Evolutionary conservation across 306 rosid genomes (phyloP).

Genomic region (Acacia melanoxylon): DNA sequence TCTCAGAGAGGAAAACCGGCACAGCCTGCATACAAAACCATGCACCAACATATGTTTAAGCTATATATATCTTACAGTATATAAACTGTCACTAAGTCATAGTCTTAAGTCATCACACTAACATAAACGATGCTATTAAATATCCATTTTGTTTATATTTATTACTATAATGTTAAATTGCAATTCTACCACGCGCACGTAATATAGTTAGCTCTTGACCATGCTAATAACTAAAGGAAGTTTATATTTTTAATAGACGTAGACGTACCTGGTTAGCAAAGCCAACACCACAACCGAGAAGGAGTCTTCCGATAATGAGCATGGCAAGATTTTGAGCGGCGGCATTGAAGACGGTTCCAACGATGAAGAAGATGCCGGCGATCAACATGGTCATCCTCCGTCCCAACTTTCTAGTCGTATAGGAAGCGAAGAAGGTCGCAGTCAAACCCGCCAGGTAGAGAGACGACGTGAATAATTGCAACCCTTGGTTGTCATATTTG

Average conservation of each 20-base stretch:
- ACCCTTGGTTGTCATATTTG: background rate
- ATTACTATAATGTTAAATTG: too few relatives aligned
- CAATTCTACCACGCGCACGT: too few relatives aligned
- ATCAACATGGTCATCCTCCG: constrained; percentile 3
- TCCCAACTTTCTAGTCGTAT: background rate
- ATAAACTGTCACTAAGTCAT: too few relatives aligned
- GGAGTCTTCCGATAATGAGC: background rate
- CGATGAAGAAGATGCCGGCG: background rate
- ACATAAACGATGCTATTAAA: too few relatives aligned
- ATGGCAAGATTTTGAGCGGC: background rate
- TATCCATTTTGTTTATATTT: too few relatives aligned
- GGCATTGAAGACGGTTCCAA: background rate
- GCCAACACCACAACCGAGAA: background rate
- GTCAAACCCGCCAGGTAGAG: background rate
- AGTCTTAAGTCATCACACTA: too few relatives aligned
- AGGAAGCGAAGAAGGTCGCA: background rate
- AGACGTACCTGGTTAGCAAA: background rate
- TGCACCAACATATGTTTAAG: background rate
- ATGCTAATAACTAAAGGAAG: too few relatives aligned
- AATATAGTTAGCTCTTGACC: too few relatives aligned
- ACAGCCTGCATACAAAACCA: constrained; percentile 65
- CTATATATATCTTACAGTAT: background rate
- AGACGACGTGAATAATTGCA: background rate
- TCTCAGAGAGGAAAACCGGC: constrained; percentile 87
- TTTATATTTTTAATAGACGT: background rate